Base-by-base conservation (phyloP, 306 rosid genomes). In the Mimosa pudica region DNA sequence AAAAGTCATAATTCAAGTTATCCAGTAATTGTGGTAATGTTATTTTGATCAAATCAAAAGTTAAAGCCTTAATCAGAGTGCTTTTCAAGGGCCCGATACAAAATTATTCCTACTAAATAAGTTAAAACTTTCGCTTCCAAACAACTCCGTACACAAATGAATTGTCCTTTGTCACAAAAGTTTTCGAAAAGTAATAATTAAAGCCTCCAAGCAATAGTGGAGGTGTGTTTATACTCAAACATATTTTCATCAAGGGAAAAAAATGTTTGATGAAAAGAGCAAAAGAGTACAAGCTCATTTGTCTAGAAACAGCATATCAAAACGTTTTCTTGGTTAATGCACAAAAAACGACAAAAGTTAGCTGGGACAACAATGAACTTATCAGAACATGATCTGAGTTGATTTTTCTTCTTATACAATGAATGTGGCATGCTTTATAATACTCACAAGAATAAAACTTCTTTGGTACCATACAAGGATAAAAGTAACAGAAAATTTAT, bases 391-490 rank as follows among this genome's bases (percentile, higher is more conserved):
- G 46, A 67, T 76, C 61, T 36, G 71, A 71, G 42, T n/a, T 58
- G 73, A 52, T 64, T 61, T 41, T 77, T 75, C 51, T 51, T 36
- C 44, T 18, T 18, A 11, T 2, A 24, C 51, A 70, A 57, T 54
- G 72, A 70, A 69, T 51, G 45, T 41, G 47, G 51, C 4, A 52
- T 47, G 49, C 45, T 61, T 73, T 11, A 47, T 14, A 58, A 61
- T 57, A 64, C 17, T 8, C 18, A 48, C 35, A 10, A 63, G 54
- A 79, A 51, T 74, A 54, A 57, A 4, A 35, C 46, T 70, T 9
- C 68, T 54, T 68, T 73, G 42, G 72, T 69, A 16, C 79, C 80
- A 79, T 49, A 41, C 82, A 80, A 13, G 2, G 58, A n/a, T 77
- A 42, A 24, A 86, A 77, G 73, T 42, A 33, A 45, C 46, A 74